Evolutionary conservation across 805 yeast genomes (phyloP).

Genomic region (Schizosaccharomyces japonicus): DNA sequence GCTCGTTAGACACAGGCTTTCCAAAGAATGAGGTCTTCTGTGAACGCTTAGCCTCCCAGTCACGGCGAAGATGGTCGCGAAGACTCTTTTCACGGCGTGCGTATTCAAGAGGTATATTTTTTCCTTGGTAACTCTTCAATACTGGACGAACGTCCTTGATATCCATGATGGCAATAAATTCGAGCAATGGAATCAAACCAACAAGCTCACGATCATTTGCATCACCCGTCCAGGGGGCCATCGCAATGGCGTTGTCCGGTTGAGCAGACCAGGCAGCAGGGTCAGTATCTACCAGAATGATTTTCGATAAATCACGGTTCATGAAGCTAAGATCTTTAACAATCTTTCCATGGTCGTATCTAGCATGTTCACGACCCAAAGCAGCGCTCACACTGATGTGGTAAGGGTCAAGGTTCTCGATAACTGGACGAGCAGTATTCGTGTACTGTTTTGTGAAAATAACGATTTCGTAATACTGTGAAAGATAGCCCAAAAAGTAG

Average conservation of each 20-base stretch:
- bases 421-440: conserved; percentile 64
- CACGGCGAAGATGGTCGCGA: conserved; percentile 32
- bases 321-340: conserved; percentile 73
- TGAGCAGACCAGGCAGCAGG: conserved; percentile 51
- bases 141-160: conserved; percentile 78
- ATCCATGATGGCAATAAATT: conserved; percentile 73
- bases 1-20: conserved; percentile 19
- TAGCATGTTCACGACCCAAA: conserved; percentile 72
- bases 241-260: conserved; percentile 80
- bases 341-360: conserved; percentile 67
- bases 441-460: conserved; percentile 65
- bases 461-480: conserved; percentile 90
- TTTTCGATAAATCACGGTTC: conserved; percentile 73
- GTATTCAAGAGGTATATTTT: conserved; percentile 53
- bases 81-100: conserved; percentile 50
- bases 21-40: conserved; percentile 10
- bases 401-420: conserved; percentile 77
- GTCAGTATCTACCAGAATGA: conserved; percentile 56
- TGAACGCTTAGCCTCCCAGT: conserved; percentile 23
- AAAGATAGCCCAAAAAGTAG: conserved; percentile 79
- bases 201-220: conserved; percentile 56
- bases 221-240: conserved; percentile 68
- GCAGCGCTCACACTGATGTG: conserved; percentile 73
- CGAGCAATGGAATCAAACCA: conserved; percentile 72
- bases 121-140: conserved; percentile 45